Base-by-base conservation (phyloP, 2,329 filamentous ascomycete species). In the Pseudogymnoascus destructans region DNA sequence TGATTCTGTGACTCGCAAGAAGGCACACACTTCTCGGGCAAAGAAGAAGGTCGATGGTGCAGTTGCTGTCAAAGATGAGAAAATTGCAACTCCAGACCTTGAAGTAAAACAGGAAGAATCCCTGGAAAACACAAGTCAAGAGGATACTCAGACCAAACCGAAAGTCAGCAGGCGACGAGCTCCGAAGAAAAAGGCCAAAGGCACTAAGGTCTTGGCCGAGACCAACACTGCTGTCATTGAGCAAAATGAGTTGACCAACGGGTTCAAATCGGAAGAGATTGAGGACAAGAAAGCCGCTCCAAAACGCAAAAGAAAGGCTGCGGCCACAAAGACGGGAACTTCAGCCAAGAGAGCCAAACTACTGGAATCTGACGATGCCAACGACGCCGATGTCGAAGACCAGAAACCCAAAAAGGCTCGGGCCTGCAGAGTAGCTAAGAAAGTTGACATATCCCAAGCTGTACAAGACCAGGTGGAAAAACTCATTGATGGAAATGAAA, bases 401-500 rank as follows among this genome's bases (percentile, higher is more conserved):
- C 19, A 46, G 19, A 54, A 25, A 42, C 17, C 23, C 10, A 59
- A 57, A 49, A 62, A 52, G 23, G 42, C 40, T 13, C 54, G 15
- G 32, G 9, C 54, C 9, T n/a, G 15, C 1, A 56, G 54, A 56
- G 25, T 32, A 19, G 32, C 17, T 27, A 58, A 59, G 11, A 30
- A 13, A 23, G 30, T 63, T 27, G 40, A 57, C 42, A 57, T 35
- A 3, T 60, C 60, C 15, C 25, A 59, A 17, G 57, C 61, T 32
- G 59, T 63, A 19, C 42, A 60, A 11, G 52, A 61, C 8, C 59
- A 58, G 35, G 62, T 59, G 15, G 55, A 62, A 9, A 55, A 60
- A 21, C 35, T 62, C 19, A 46, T 55, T 55, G 35, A 58, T 17
- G 38, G 27, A 11, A 23, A 27, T 33, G 59, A 60, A 19, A 35